phyloP scores from a whole-genome alignment of 306 rosid species.

The Canavalia gladiata region DNA sequence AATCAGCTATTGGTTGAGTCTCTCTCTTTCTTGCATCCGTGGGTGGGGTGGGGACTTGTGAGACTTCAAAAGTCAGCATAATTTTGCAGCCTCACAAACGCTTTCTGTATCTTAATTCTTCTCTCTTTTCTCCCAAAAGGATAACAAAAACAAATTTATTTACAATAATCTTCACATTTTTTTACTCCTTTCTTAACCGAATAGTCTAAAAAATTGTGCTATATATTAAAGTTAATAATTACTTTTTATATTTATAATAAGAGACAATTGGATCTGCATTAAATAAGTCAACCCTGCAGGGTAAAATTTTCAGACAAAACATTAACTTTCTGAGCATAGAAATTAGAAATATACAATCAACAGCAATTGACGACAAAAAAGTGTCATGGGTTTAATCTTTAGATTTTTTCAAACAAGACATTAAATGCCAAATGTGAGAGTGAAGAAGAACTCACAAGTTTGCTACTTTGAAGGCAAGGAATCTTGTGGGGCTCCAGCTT shows the following conservation, averaged over 20 bases:
- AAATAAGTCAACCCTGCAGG: slow-evolving; percentile 54
- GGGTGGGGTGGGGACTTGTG: slow-evolving; percentile 37
- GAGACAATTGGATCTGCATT: slow-evolving; percentile 33
- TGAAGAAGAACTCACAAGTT: slow-evolving; percentile 28
- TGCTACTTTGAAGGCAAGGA: slow-evolving; percentile 50
- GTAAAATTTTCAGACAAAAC: slow-evolving; percentile 50
- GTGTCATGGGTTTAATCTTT: slow-evolving; percentile 44
- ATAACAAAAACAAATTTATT: slow-evolving; percentile 15
- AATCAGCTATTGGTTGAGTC: slow-evolving; percentile 40
- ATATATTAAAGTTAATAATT: too few relatives aligned
- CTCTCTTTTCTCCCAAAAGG: neutral
- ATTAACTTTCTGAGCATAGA: slow-evolving; percentile 45
- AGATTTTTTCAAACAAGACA: slow-evolving; percentile 18
- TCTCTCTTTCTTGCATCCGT: neutral
- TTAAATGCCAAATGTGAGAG: slow-evolving; percentile 44
- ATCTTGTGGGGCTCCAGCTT: slow-evolving; percentile 42
- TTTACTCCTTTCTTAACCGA: neutral
- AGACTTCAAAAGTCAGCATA: slow-evolving; percentile 64
- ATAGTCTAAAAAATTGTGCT: too few relatives aligned
- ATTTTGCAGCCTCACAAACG: slow-evolving; percentile 38
- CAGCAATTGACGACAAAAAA: slow-evolving; percentile 44
- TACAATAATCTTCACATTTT: neutral
- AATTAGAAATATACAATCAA: slow-evolving; percentile 43
- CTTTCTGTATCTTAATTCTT: slow-evolving; percentile 35
- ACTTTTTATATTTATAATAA: neutral